Conservation (phyloP, 257 asterid species). For the Mitragyna speciosa region DNA sequence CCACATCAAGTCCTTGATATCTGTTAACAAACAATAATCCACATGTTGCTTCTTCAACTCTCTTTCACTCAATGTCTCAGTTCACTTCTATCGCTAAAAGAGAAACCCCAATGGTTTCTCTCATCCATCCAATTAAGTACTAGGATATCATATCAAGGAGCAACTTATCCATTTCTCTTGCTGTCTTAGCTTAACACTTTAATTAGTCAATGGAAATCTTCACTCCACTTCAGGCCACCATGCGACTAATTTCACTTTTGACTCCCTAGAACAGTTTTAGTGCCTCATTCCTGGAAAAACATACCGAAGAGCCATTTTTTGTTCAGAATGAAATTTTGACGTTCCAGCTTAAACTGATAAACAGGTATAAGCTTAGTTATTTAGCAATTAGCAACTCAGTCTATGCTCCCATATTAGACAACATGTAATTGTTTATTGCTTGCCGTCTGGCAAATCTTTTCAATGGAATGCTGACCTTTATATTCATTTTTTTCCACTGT, state of each 20-base stretch:
- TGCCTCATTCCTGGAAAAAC: background rate
- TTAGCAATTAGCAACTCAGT: background rate
- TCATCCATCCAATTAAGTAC: background rate
- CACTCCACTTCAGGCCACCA: background rate
- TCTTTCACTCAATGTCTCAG: background rate
- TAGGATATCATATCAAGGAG: background rate
- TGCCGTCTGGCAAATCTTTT: background rate
- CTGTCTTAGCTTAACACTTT: background rate
- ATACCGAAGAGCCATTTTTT: background rate
- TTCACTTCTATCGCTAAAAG: background rate
- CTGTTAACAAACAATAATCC: background rate
- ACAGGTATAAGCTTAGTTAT: background rate
- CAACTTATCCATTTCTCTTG: background rate
- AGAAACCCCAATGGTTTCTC: background rate
- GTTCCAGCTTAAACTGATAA: background rate
- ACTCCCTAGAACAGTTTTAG: background rate
- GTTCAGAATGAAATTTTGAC: background rate
- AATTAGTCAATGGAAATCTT: background rate
- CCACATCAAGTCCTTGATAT: background rate
- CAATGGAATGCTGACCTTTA: background rate
- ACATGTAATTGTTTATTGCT: background rate
- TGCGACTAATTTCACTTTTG: background rate
- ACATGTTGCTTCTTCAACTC: background rate
- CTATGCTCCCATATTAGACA: background rate
- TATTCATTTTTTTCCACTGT: background rate